Percentiles rank a stretch among this genome's conserved stretches.
phyloP scores from a whole-genome alignment of 257 asterid genomes.

The Nicotiana undulata region DNA sequence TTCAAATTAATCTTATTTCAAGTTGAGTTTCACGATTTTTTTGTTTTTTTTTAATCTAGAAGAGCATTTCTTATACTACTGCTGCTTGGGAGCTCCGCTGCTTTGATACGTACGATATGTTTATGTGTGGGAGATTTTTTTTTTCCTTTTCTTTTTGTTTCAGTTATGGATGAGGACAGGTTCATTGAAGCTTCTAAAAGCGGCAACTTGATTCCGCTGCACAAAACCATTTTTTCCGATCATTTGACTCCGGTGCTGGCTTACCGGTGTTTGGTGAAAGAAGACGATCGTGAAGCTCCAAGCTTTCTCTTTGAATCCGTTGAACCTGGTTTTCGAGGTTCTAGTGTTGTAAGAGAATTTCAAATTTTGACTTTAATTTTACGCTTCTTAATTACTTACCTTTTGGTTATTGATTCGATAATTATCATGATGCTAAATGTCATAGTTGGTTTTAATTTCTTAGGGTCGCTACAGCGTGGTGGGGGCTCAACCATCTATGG shows the following conservation, averaged over 20 bases:
- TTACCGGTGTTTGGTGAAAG: slow-evolving; percentile 85
- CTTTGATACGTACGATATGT: background rate
- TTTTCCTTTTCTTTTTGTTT: background rate
- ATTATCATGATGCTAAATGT: background rate
- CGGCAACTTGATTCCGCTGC: slow-evolving; percentile 70
- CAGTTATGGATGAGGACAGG: slow-evolving; percentile 51
- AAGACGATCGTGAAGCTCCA: slow-evolving; percentile 84
- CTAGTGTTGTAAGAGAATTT: slow-evolving; percentile 52
- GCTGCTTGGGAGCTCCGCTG: too few relatives aligned
- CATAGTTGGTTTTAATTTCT: background rate
- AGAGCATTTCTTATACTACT: background rate
- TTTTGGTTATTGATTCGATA: background rate
- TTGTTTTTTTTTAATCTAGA: too few relatives aligned
- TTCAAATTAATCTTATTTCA: too few relatives aligned
- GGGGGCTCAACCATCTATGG: slow-evolving; percentile 80
- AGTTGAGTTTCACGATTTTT: background rate
- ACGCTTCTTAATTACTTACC: background rate
- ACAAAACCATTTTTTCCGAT: slow-evolving; percentile 75
- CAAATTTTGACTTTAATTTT: background rate
- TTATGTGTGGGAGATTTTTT: background rate
- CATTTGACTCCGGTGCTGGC: slow-evolving; percentile 92
- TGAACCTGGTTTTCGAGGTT: slow-evolving; percentile 57
- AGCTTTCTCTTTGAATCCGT: slow-evolving; percentile 89
- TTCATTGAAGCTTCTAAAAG: slow-evolving; percentile 53
- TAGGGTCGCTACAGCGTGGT: slow-evolving; percentile 93